Conservation (phyloP, 306 rosid species). For the Vachellia collinsii region DNA sequence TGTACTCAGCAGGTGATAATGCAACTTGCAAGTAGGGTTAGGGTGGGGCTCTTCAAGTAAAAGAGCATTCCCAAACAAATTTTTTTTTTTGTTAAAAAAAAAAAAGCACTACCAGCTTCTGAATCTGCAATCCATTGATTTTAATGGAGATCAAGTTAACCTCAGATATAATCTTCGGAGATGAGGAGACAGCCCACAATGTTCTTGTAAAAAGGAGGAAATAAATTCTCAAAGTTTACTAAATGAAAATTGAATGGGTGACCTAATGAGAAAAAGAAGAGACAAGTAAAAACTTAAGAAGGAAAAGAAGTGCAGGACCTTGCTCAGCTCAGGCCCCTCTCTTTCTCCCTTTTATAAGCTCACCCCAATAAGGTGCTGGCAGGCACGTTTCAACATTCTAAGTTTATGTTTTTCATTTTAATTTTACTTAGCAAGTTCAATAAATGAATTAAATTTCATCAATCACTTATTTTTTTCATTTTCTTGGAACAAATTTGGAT, state of each 20-base stretch:
- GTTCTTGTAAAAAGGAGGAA: not conserved
- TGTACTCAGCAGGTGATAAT: constrained; percentile 1
- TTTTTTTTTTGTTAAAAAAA: not conserved
- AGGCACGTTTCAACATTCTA: not conserved
- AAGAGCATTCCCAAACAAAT: not conserved
- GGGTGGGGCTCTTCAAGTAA: not conserved
- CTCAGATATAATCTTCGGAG: not conserved
- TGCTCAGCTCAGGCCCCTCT: not conserved
- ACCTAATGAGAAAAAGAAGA: not conserved
- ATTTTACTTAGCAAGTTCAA: not conserved
- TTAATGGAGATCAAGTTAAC: not conserved
- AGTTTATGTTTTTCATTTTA: not conserved
- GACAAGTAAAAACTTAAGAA: not conserved
- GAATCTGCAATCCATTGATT: not conserved
- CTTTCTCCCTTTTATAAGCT: not conserved
- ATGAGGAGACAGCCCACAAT: not conserved
- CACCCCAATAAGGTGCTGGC: not conserved
- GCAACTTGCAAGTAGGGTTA: not conserved
- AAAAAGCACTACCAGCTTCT: not conserved
- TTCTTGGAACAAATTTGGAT: not conserved
- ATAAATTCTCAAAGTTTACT: not conserved
- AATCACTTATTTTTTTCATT: not conserved
- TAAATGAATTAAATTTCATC: too few species aligned
- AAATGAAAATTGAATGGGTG: not conserved
- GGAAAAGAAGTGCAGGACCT: not conserved